Evolutionary conservation across 2,329 filamentous ascomycete genomes (phyloP).

Genomic region (Scedosporium boydii): DNA sequence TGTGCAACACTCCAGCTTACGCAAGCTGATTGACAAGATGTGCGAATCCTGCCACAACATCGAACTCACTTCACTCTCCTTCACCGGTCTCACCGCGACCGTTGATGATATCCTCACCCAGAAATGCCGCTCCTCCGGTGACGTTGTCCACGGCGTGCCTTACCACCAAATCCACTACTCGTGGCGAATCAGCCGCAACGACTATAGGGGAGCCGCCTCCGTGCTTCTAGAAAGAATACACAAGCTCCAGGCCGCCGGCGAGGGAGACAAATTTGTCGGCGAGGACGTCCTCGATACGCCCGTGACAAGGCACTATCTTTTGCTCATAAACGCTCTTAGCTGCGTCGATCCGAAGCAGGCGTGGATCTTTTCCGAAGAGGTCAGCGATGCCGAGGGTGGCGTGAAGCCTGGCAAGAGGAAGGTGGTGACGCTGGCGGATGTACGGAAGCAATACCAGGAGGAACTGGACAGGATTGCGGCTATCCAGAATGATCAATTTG

Average conservation of each 20-base stretch:
- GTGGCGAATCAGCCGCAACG: constrained; percentile 73
- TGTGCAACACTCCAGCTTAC: constrained; percentile 63
- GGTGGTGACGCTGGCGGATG: constrained; percentile 76
- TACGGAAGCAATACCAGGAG: constrained; percentile 80
- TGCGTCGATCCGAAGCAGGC: constrained; percentile 73
- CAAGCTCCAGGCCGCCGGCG: constrained; percentile 48
- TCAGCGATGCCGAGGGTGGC: constrained; percentile 10
- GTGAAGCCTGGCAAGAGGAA: constrained; percentile 45
- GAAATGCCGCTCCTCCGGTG: constrained; percentile 59
- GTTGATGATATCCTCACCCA: constrained; percentile 71
- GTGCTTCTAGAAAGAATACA: constrained; percentile 54
- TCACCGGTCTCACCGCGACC: constrained; percentile 64
- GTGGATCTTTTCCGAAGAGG: constrained; percentile 59
- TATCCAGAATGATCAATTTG: constrained; percentile 84
- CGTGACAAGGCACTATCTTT: constrained; percentile 69
- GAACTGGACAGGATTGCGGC: constrained; percentile 83
- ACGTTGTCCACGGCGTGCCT: constrained; percentile 55
- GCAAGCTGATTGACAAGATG: constrained; percentile 60
- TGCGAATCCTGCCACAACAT: constrained; percentile 56
- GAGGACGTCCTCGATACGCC: constrained; percentile 53
- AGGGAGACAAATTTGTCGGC: constrained; percentile 45
- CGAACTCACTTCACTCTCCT: constrained; percentile 66
- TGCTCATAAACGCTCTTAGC: constrained; percentile 84
- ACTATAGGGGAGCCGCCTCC: constrained; percentile 72
- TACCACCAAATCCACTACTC: constrained; percentile 88